Percentiles rank a stretch among this genome's conserved stretches.
These are phyloP conservation scores for Epichloe brachyelytri DNA, from an alignment of 2,329 filamentous ascomycete species.

Conservation along the genomic window DNA sequence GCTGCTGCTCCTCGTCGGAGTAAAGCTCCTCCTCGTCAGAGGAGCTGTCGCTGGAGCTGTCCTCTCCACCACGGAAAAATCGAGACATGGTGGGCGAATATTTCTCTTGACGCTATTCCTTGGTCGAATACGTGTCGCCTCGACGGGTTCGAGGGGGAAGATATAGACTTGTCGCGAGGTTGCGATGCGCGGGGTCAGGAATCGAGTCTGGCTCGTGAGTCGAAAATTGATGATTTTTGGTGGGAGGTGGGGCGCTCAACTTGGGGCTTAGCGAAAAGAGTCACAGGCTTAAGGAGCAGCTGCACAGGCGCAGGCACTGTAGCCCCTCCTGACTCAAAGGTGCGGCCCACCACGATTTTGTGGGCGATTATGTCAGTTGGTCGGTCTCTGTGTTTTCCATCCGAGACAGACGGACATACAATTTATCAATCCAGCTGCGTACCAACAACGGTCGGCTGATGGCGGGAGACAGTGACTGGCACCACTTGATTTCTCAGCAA, in stretches of 20 bases:
- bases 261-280: constrained; percentile 25
- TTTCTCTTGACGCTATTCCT: constrained; percentile 7
- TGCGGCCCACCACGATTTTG: background rate
- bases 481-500: constrained; percentile 8
- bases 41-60: constrained; percentile 91
- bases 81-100: constrained; percentile 62
- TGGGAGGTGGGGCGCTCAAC: constrained; percentile 27
- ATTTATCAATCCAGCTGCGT: no score
- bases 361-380: constrained; percentile 7
- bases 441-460: background rate
- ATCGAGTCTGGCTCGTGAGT: constrained; percentile 16
- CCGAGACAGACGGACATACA: no score
- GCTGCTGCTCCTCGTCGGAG: constrained; percentile 32
- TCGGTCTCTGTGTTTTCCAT: constrained; percentile 1
- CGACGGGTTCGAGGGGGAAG: constrained; percentile 9
- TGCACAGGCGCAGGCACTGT: background rate
- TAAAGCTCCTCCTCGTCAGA: constrained; percentile 96
- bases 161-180: constrained; percentile 13
- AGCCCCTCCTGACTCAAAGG: background rate
- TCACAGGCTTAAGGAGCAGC: background rate
- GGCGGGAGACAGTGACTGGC: background rate
- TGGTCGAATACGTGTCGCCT: constrained; percentile 3
- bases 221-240: constrained; percentile 30
- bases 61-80: constrained; percentile 85
- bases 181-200: constrained; percentile 23